Evolutionary conservation across 805 yeast genomes (phyloP), one percentile per base, ranked within the genome.

Genomic region (Hanseniaspora singularis): DNA sequence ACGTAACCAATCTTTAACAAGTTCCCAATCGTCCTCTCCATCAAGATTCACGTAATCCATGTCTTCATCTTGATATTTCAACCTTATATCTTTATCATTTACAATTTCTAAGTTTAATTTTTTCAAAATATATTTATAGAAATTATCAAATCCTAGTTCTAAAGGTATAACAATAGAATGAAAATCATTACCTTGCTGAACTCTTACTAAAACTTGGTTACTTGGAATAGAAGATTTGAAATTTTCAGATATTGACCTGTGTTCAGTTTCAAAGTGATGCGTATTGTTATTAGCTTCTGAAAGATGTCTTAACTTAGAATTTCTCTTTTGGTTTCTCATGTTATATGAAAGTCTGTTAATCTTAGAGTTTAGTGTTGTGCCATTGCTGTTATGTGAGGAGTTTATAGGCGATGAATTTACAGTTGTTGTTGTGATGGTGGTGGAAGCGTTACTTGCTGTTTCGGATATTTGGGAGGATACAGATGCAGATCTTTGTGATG

Each of bases 1-100:
- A 38, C 62, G 66, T 33, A 74, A 59, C 76, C 74, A 72, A 52
- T 85, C 96, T 49, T 80, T 72, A 2, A 95, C 96, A 59, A 88
- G 76, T 24, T 62, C 64, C 84, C 95, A 82, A 60, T 89, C 97
- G 44, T 89, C 96, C 51, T 81, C 81, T 27, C 86, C 76, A 53
- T 79, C 82, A 63, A 89, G 76, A 40, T 82, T 77, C 36, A 92
- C 94, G 59, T 75, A 81, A 60, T 92, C 98, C 15, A 94, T 96
- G 60, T 92, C 98, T 63, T 92, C 98, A 62, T 92, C 98, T 59
- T 77, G 77, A 60, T 86, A 89, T 61, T 79, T 79, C 51, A 92
- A 70, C 55, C 81, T 68, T 49, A 66, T 63, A 39, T 66, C 81
- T 19, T 20, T 15, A 4, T 24, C 18, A 14, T 26, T 33, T n/a